These are phyloP conservation scores for Plantago major DNA, from an alignment of 257 asterid species.

Conservation along the genomic window DNA sequence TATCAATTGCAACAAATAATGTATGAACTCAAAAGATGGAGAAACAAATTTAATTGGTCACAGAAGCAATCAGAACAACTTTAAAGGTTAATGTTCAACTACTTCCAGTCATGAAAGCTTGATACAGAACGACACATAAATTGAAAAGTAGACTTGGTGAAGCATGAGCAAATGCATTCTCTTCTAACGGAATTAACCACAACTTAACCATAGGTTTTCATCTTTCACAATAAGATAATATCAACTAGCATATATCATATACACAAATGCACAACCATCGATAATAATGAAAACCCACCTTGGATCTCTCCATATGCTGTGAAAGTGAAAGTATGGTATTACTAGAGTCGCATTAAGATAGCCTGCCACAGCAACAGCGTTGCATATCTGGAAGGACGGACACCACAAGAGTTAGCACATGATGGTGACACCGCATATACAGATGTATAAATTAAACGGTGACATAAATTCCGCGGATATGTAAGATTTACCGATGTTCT, in stretches of 20 bases:
- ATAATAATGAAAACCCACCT: conserved; percentile 44
- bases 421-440: conserved; percentile 14
- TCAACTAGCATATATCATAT: conserved; percentile 11
- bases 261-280: conserved; percentile 7
- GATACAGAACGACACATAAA: too few relatives aligned
- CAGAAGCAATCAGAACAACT: too few relatives aligned
- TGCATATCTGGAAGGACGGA: conserved; percentile 79
- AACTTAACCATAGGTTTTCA: background rate
- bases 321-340: conserved; percentile 89
- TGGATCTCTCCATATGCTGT: conserved; percentile 98
- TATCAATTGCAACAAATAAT: too few relatives aligned
- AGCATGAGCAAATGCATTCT: too few relatives aligned
- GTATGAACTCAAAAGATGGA: too few relatives aligned
- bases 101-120: too few relatives aligned
- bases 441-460: conserved; percentile 1
- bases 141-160: too few relatives aligned
- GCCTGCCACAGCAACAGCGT: conserved; percentile 99
- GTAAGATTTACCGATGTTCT: conserved; percentile 70
- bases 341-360: conserved; percentile 93
- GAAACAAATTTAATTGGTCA: too few relatives aligned
- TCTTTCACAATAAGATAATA: background rate
- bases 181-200: too few relatives aligned
- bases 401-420: conserved; percentile 7
- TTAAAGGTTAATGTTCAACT: too few relatives aligned
- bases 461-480: conserved; percentile 6